Evolutionary conservation across 257 asterid species (phyloP).

Genomic region (Nicotiana noctiflora): DNA sequence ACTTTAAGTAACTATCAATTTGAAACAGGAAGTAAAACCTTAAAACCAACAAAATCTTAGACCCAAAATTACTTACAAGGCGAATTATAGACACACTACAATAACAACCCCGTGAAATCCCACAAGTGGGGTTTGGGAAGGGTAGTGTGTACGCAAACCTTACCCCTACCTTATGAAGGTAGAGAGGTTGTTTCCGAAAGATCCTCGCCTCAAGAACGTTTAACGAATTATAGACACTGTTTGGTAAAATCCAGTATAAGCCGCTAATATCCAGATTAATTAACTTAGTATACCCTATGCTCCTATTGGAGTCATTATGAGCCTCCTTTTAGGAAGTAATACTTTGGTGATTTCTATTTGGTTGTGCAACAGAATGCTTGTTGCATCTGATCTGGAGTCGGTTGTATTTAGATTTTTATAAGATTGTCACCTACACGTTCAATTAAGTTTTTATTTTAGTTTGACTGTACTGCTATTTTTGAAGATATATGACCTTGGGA

Average conservation of each 20-base stretch:
- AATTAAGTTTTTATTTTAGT: neutral
- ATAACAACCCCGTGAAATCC: too few species aligned
- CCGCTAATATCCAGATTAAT: neutral
- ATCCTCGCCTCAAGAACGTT: too few species aligned
- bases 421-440: neutral
- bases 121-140: too few species aligned
- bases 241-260: neutral
- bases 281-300: neutral
- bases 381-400: neutral
- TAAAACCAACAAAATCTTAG: neutral
- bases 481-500: neutral
- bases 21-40: neutral
- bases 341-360: neutral
- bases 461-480: neutral
- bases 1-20: neutral
- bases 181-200: too few species aligned
- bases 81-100: neutral
- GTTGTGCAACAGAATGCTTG: neutral
- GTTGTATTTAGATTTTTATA: neutral
- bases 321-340: neutral
- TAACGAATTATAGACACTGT: neutral
- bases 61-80: neutral
- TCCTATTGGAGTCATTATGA: neutral
- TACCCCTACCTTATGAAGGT: too few species aligned
- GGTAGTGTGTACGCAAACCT: too few species aligned